Conservation (phyloP, 305 asterid genomes). For the Solanum hybrid region DNA sequence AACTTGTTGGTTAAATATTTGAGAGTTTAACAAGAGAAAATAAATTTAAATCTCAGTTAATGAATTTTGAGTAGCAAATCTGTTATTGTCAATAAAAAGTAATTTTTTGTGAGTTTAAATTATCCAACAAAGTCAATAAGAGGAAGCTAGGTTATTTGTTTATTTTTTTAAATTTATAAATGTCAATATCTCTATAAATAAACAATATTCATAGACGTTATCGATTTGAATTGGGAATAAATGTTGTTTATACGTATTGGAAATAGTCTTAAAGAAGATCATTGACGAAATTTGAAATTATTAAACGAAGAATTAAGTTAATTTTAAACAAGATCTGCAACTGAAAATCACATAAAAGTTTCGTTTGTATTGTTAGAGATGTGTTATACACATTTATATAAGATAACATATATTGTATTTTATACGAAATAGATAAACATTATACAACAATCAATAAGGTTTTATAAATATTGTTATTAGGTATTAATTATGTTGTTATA, state of each 20-base stretch:
- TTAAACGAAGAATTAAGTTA: background rate
- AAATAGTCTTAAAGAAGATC: background rate
- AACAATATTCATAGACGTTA: background rate
- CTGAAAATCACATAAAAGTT: background rate
- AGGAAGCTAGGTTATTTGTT: background rate
- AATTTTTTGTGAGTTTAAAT: background rate
- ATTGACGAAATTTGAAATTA: background rate
- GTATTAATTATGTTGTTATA: background rate
- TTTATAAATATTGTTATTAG: background rate
- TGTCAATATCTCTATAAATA: background rate
- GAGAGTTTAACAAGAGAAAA: background rate
- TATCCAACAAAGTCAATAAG: background rate
- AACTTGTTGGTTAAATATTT: background rate
- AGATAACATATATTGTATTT: background rate
- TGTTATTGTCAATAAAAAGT: background rate
- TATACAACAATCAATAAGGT: background rate
- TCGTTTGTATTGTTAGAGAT: background rate
- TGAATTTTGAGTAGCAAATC: background rate
- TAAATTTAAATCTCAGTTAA: background rate
- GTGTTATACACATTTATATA: background rate
- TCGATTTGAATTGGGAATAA: background rate
- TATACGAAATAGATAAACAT: background rate
- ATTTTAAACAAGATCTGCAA: background rate
- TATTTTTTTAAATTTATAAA: background rate
- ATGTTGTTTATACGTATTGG: background rate